These are phyloP conservation scores for Nakazawaea ernobii DNA, from an alignment of 805 yeast genomes.

Conservation along the genomic window DNA sequence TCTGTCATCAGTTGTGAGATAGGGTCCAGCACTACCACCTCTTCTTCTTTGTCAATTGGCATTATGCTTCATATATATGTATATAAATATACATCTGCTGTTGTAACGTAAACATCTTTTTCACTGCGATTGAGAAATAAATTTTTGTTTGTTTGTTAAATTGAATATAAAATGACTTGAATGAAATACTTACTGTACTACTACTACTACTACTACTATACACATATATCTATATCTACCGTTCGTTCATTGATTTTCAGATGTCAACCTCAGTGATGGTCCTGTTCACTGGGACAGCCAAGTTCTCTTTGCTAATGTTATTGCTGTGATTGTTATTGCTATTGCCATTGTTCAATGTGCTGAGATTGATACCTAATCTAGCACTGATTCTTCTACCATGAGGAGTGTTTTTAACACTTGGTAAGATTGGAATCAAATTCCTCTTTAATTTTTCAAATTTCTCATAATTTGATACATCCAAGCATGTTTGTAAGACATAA, in stretches of 20 bases:
- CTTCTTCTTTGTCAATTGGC: too few relatives aligned
- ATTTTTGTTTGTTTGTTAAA: too few relatives aligned
- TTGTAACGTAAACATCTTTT: too few relatives aligned
- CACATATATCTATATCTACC: neutral
- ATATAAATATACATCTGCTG: too few relatives aligned
- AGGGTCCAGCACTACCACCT: too few relatives aligned
- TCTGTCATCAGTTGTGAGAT: neutral
- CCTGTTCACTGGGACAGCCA: neutral
- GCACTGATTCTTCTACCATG: constrained; percentile 92
- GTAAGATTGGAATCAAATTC: constrained; percentile 66
- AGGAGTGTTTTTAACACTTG: constrained; percentile 81
- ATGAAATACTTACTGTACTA: too few relatives aligned
- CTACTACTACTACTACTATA: neutral
- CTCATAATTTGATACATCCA: constrained; percentile 46
- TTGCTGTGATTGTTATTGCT: neutral
- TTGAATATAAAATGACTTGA: too few relatives aligned
- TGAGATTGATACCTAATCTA: constrained; percentile 35
- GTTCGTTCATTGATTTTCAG: neutral
- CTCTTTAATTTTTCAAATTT: constrained; percentile 52
- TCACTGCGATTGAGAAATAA: too few relatives aligned
- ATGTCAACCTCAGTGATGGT: neutral
- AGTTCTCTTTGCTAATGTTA: neutral
- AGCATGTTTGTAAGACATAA: constrained; percentile 52
- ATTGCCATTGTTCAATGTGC: neutral
- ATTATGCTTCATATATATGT: too few relatives aligned